These are phyloP conservation scores for Phlyctochytrium planicorne DNA, from an alignment of 192 early-diverging fungal genomes.

Conservation along the genomic window DNA sequence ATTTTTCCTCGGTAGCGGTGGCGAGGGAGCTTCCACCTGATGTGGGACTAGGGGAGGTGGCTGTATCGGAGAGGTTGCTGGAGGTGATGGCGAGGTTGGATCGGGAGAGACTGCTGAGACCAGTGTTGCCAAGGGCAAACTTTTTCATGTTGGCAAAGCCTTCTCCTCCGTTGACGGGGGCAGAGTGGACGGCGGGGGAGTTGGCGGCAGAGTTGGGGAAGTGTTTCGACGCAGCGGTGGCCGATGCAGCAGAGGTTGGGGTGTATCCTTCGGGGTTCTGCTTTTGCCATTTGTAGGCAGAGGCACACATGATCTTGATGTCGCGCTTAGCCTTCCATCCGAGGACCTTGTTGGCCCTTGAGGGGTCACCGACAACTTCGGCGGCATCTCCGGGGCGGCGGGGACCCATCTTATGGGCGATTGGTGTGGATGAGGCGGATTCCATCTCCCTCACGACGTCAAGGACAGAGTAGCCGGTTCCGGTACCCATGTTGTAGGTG, in stretches of 20 bases:
- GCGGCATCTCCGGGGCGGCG: slow-evolving; percentile 85
- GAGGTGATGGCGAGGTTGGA: too few relatives aligned
- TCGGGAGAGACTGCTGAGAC: too few relatives aligned
- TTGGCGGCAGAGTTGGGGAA: not conserved
- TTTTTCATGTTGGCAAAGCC: too few relatives aligned
- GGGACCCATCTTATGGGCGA: slow-evolving; percentile 55
- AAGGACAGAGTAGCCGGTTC: slow-evolving; percentile 77
- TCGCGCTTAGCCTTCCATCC: slow-evolving; percentile 59
- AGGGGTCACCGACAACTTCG: slow-evolving; percentile 77
- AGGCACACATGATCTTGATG: slow-evolving; percentile 65
- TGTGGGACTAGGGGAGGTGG: too few relatives aligned
- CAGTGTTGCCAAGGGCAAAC: too few relatives aligned
- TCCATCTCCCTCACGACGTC: slow-evolving; percentile 78
- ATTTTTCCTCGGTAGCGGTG: too few relatives aligned
- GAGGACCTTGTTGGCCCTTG: slow-evolving; percentile 59
- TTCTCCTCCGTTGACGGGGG: too few relatives aligned
- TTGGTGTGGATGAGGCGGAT: slow-evolving; percentile 57
- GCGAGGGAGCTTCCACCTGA: too few relatives aligned
- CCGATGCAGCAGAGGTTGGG: not conserved
- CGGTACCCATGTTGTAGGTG: slow-evolving; percentile 82
- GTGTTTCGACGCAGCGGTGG: not conserved
- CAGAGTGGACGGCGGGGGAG: not conserved
- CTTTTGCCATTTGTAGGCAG: slow-evolving; percentile 73
- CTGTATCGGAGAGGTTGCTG: too few relatives aligned
- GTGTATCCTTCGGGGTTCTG: slow-evolving; percentile 66